Evolutionary conservation across 139 green algal genomes (phyloP).

Genomic region (Chlamydomonas asymmetrica): DNA sequence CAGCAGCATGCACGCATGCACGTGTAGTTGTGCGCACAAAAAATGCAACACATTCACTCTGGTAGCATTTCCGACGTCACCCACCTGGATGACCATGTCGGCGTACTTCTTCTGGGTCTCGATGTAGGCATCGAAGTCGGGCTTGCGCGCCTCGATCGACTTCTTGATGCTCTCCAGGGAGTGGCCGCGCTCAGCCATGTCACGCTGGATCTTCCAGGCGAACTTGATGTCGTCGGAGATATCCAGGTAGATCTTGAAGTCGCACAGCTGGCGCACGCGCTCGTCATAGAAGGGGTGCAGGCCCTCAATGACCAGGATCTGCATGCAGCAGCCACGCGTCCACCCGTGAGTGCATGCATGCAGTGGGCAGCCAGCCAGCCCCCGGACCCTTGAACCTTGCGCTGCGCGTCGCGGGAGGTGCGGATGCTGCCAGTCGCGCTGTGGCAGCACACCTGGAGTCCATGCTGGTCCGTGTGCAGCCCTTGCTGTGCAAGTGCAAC

Average conservation of each 20-base stretch:
- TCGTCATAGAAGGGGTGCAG: constrained; percentile 99
- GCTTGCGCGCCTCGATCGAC: constrained; percentile 97
- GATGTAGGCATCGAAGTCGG: constrained; percentile 99
- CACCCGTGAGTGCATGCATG: too few species aligned
- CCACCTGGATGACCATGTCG: constrained; percentile 95
- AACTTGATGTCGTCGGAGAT: constrained; percentile 99
- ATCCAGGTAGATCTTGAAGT: constrained; percentile 99
- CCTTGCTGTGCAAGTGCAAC: too few species aligned
- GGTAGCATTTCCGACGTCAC: not conserved
- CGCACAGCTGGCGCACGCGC: constrained; percentile 92
- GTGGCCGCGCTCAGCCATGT: constrained; percentile 99
- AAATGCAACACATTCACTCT: not conserved
- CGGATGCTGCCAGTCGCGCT: too few species aligned
- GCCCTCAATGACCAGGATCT: constrained; percentile 97
- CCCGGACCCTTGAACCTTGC: too few species aligned
- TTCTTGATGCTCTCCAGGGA: constrained; percentile 97
- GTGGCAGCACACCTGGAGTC: too few species aligned
- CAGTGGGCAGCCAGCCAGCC: too few species aligned
- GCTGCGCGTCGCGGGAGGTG: too few species aligned
- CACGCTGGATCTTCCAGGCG: constrained; percentile 99
- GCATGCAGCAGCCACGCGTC: constrained; percentile 1
- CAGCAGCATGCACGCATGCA: too few species aligned
- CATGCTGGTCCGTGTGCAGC: too few species aligned
- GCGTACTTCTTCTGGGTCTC: constrained; percentile 99
- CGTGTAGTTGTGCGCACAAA: not conserved